Percentiles rank a stretch among this genome's conserved stretches.
phyloP scores from a whole-genome alignment of 768 basidiomycete species.

The Termitomyces bulborhizus region DNA sequence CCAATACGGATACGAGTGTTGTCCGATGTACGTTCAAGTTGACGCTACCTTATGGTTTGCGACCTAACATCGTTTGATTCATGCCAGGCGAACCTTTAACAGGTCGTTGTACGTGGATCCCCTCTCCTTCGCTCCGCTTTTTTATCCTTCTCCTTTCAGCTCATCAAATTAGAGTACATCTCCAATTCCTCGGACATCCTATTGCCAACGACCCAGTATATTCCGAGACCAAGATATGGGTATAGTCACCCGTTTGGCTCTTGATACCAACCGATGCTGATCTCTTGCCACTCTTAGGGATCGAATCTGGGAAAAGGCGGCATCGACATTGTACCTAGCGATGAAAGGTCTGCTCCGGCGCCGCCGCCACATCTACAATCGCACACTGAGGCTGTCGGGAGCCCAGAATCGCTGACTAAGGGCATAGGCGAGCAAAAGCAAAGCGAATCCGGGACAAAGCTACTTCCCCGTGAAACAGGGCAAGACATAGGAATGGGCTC shows the following conservation, averaged over 20 bases:
- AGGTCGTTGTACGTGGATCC: constrained; percentile 71
- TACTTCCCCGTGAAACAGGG: constrained; percentile 79
- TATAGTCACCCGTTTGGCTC: constrained; percentile 18
- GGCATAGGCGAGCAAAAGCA: constrained; percentile 8
- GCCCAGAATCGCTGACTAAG: constrained; percentile 38
- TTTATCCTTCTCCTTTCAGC: constrained; percentile 39
- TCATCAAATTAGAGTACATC: constrained; percentile 95
- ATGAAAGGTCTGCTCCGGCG: constrained; percentile 57
- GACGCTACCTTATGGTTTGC: neutral
- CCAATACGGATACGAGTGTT: constrained; percentile 75
- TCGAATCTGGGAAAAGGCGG: constrained; percentile 70
- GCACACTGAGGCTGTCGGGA: constrained; percentile 31
- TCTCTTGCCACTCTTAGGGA: constrained; percentile 39
- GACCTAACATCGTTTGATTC: neutral
- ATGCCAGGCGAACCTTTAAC: constrained; percentile 76
- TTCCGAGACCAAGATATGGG: constrained; percentile 75
- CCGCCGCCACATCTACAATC: constrained; percentile 44
- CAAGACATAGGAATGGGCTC: constrained; percentile 87
- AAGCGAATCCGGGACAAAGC: constrained; percentile 23
- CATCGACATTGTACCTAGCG: constrained; percentile 67
- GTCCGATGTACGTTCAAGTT: constrained; percentile 58
- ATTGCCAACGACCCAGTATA: constrained; percentile 97
- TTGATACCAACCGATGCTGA: neutral
- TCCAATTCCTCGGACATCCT: constrained; percentile 90
- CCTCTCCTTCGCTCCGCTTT: constrained; percentile 1